A percentile compares a stretch with the other conserved stretches of the same genome.
These are phyloP conservation scores for Gnomoniopsis smithogilvyi DNA, from an alignment of 2,329 filamentous ascomycete genomes.

Conservation along the genomic window DNA sequence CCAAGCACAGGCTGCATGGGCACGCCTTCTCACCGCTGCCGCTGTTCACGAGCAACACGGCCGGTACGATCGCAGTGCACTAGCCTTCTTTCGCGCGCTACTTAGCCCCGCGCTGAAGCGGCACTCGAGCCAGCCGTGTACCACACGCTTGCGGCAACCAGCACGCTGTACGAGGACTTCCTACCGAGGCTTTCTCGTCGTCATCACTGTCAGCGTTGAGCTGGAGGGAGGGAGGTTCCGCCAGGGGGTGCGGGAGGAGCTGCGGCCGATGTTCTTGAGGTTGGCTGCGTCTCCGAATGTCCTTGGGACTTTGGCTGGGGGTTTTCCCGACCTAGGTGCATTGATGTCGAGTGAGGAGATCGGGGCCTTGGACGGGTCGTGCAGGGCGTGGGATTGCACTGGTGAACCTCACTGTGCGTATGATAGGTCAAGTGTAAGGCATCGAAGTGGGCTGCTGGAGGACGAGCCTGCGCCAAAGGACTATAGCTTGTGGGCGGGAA, in stretches of 20 bases:
- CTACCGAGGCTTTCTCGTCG: too few relatives aligned
- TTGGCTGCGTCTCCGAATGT: conserved; percentile 38
- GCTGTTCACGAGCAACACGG: too few relatives aligned
- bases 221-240: too few relatives aligned
- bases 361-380: not conserved
- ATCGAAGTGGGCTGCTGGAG: conserved; percentile 5
- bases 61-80: too few relatives aligned
- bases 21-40: conserved; percentile 8
- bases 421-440: conserved; percentile 11
- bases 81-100: too few relatives aligned
- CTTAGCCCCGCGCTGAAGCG: conserved; percentile 40
- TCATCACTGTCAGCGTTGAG: too few relatives aligned
- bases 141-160: conserved; percentile 48
- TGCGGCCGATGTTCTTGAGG: conserved; percentile 43
- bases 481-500: not conserved
- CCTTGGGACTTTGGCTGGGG: conserved; percentile 4
- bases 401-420: conserved; percentile 10
- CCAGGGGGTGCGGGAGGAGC: conserved; percentile 28
- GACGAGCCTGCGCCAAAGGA: too few relatives aligned
- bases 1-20: conserved; percentile 16
- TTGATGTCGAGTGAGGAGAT: too few relatives aligned
- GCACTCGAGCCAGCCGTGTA: conserved; percentile 44
- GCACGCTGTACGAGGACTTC: conserved; percentile 45
- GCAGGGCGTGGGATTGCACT: conserved; percentile 7
- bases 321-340: conserved; percentile 15